Evolutionary conservation across 2,329 filamentous ascomycete species (phyloP).

Genomic region (Cordyceps fumosorosea): DNA sequence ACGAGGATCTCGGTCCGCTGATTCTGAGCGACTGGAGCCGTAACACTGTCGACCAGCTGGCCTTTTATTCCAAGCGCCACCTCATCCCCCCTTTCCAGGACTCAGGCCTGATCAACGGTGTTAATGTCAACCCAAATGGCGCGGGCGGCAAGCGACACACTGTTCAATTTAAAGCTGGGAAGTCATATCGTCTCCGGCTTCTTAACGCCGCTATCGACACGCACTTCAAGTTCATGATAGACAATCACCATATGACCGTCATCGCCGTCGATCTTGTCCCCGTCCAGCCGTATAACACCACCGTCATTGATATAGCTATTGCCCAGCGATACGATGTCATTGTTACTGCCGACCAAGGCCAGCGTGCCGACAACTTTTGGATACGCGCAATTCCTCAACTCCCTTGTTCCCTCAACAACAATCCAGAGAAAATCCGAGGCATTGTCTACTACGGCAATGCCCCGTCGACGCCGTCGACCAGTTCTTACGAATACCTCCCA

Average conservation of each 20-base stretch:
- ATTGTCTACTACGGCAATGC: background rate
- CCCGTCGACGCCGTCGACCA: background rate
- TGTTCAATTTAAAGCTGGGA: slow-evolving; percentile 34
- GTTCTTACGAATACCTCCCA: background rate
- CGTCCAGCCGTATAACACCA: slow-evolving; percentile 25
- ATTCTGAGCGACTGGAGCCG: slow-evolving; percentile 55
- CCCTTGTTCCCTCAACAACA: slow-evolving; percentile 35
- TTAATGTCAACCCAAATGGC: slow-evolving; percentile 5
- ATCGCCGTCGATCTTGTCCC: slow-evolving; percentile 54
- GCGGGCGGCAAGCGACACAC: slow-evolving; percentile 26
- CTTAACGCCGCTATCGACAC: slow-evolving; percentile 41
- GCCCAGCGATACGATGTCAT: background rate
- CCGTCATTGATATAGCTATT: slow-evolving; percentile 26
- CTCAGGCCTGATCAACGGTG: background rate
- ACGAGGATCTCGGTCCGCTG: slow-evolving; percentile 55
- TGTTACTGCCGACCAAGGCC: background rate
- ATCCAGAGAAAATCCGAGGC: slow-evolving; percentile 31
- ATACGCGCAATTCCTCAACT: slow-evolving; percentile 37
- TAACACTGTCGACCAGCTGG: background rate
- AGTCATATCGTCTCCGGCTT: slow-evolving; percentile 40
- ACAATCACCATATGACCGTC: slow-evolving; percentile 51
- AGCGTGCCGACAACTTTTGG: slow-evolving; percentile 34
- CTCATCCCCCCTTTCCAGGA: background rate
- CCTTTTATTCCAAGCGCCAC: background rate
- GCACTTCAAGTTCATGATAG: slow-evolving; percentile 44